These are phyloP conservation scores for Ophiostoma piceae DNA, from an alignment of 2,329 filamentous ascomycete genomes.

Conservation along the genomic window DNA sequence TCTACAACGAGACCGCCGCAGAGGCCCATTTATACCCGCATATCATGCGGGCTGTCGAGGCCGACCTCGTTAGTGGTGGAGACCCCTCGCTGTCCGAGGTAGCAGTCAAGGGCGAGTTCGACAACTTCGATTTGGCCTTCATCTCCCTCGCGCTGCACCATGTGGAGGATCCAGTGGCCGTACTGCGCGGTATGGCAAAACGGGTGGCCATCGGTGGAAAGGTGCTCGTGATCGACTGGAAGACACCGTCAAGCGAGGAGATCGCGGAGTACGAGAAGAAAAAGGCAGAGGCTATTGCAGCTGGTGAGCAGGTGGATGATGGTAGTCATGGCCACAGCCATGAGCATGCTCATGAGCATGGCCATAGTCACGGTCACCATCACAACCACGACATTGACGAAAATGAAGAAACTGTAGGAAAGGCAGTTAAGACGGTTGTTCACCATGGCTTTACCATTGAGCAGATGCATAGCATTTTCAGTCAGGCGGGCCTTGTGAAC, in stretches of 20 bases:
- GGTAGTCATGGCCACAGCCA: background rate
- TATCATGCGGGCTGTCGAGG: conserved; percentile 28
- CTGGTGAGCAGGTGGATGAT: background rate
- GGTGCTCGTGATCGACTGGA: conserved; percentile 29
- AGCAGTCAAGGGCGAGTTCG: conserved; percentile 21
- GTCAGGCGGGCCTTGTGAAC: conserved; percentile 21
- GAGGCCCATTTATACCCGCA: conserved; percentile 17
- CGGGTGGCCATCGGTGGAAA: conserved; percentile 27
- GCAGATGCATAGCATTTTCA: conserved; percentile 24
- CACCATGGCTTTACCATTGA: conserved; percentile 24
- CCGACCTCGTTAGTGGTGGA: conserved; percentile 23
- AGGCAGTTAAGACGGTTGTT: conserved; percentile 16
- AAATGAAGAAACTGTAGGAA: background rate
- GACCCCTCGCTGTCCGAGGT: background rate
- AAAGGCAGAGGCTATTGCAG: background rate
- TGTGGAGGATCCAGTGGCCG: conserved; percentile 24
- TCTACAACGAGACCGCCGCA: conserved; percentile 27
- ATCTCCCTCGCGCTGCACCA: conserved; percentile 30
- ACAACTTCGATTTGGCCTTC: conserved; percentile 26
- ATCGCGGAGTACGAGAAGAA: background rate
- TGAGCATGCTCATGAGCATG: background rate
- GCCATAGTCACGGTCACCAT: too few relatives aligned
- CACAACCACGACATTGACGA: too few relatives aligned
- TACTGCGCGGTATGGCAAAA: conserved; percentile 24
- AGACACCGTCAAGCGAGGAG: background rate